Base-by-base conservation (phyloP, 1,284 basidiomycete genomes). In the Filobasidium uniguttulatum region DNA sequence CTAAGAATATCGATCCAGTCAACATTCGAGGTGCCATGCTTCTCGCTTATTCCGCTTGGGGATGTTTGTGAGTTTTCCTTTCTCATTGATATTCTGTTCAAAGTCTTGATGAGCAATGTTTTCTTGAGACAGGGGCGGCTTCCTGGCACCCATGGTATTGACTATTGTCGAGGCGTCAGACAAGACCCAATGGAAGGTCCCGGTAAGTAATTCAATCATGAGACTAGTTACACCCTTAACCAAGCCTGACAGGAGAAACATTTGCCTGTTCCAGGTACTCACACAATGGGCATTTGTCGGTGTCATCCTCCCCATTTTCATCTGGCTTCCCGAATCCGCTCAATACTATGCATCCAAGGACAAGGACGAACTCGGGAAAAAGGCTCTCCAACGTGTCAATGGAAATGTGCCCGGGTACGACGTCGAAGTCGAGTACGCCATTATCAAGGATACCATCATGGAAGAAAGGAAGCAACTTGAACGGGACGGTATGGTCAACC, bases 221-320 rank as follows among this genome's bases (percentile, higher is more conserved):
- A n/a, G n/a, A n/a, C n/a, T n/a, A n/a, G n/a, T n/a, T n/a, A n/a
- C n/a, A n/a, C n/a, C n/a, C n/a, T n/a, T n/a, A n/a, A n/a, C n/a
- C n/a, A n/a, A n/a, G n/a, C n/a, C n/a, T n/a, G n/a, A n/a, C n/a
- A n/a, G 43, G 34, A 7, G 20, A 57, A 9, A 56, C 60, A 0
- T 44, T 44, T 36, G 50, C 57, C n/a, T 61, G 44, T 41, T 48
- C 2, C 46, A 57, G 1, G 56, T 62, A 35, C 56, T 44, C 41
- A 58, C 59, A 9, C 59, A 63, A 48, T 62, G 58, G 58, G 58
- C 44, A 10, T 55, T 59, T 34, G 57, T 60, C 52, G 59, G 56
- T 6, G 15, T 55, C 31, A 57, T 62, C 54, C 37, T 58, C 14
- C 46, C 58, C 46, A 59, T 63, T 47, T 62, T 56, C 52, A 23